phyloP scores from a whole-genome alignment of 2,329 filamentous ascomycete species.

The Alternaria metachromatica region DNA sequence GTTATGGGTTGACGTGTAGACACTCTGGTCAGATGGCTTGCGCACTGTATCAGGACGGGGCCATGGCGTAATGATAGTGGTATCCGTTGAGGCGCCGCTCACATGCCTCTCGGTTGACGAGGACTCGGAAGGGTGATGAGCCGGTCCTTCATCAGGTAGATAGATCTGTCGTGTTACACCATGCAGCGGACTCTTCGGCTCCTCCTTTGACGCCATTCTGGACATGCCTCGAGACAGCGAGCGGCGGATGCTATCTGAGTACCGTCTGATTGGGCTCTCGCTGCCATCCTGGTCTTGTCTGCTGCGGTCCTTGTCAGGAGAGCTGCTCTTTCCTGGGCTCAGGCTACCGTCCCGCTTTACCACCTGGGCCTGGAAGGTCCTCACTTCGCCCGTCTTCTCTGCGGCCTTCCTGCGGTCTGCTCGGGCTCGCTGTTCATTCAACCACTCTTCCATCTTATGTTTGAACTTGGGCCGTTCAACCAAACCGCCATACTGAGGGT shows the following conservation, averaged over 20 bases:
- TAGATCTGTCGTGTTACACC: slow-evolving; percentile 28
- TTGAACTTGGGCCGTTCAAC: slow-evolving; percentile 42
- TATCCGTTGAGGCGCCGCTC: neutral
- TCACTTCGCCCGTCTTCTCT: slow-evolving; percentile 10
- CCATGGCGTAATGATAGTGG: slow-evolving; percentile 3
- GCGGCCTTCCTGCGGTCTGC: slow-evolving; percentile 22
- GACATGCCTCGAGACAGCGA: slow-evolving; percentile 21
- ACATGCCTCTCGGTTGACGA: neutral
- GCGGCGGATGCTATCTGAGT: slow-evolving; percentile 22
- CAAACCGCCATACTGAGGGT: slow-evolving; percentile 40
- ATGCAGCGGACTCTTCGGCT: slow-evolving; percentile 29
- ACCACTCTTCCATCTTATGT: slow-evolving; percentile 35
- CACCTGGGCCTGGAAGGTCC: slow-evolving; percentile 13
- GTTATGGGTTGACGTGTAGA: slow-evolving; percentile 21
- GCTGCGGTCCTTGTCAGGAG: neutral
- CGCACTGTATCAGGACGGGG: slow-evolving; percentile 12
- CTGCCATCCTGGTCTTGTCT: neutral
- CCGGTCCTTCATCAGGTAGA: slow-evolving; percentile 11
- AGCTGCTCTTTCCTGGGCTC: neutral
- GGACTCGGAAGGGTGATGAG: neutral
- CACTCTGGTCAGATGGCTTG: slow-evolving; percentile 18
- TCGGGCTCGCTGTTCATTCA: slow-evolving; percentile 31
- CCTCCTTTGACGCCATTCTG: slow-evolving; percentile 9
- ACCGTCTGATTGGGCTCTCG: slow-evolving; percentile 29
- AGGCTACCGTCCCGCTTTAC: neutral